These are phyloP conservation scores for Aphanomyces invadans DNA, from an alignment of 352 stramenopile genomes.

Conservation along the genomic window DNA sequence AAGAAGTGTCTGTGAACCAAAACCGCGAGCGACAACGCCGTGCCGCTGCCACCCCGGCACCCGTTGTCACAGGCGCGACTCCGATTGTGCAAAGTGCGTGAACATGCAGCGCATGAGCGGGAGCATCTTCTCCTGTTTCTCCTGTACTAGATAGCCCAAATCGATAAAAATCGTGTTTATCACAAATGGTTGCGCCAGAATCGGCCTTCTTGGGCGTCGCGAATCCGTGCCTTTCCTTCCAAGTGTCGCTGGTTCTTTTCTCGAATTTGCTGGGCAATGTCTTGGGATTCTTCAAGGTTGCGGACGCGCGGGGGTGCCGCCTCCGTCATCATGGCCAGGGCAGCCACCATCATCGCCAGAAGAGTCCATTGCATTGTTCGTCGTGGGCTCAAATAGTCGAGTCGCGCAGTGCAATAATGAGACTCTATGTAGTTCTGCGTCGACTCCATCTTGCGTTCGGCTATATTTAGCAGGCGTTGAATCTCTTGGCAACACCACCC, in stretches of 20 bases:
- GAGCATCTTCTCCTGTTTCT: not conserved
- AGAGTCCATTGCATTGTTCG: too few species aligned
- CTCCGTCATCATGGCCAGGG: not conserved
- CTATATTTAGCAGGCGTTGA: too few species aligned
- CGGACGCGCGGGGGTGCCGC: not conserved
- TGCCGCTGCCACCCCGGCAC: not conserved
- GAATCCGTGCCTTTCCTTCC: slow-evolving; percentile 11
- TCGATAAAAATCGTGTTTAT: not conserved
- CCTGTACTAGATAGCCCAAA: slow-evolving; percentile 19
- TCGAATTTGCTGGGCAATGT: not conserved
- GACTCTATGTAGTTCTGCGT: too few species aligned
- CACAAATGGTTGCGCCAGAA: slow-evolving; percentile 21
- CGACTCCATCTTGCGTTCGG: too few species aligned
- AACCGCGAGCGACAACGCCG: slow-evolving; percentile 50
- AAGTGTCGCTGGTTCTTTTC: slow-evolving; percentile 16
- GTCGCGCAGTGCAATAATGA: too few species aligned
- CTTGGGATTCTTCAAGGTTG: not conserved
- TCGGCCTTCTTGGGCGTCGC: slow-evolving; percentile 10
- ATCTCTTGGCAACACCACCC: too few species aligned
- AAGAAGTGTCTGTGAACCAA: slow-evolving; percentile 80
- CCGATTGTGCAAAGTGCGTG: slow-evolving; percentile 2
- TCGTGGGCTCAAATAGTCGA: too few species aligned
- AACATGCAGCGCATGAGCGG: not conserved
- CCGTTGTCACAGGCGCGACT: not conserved
- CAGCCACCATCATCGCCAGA: not conserved